Conservation (phyloP, 2,329 filamentous ascomycete species). For the Phoma sp. region DNA sequence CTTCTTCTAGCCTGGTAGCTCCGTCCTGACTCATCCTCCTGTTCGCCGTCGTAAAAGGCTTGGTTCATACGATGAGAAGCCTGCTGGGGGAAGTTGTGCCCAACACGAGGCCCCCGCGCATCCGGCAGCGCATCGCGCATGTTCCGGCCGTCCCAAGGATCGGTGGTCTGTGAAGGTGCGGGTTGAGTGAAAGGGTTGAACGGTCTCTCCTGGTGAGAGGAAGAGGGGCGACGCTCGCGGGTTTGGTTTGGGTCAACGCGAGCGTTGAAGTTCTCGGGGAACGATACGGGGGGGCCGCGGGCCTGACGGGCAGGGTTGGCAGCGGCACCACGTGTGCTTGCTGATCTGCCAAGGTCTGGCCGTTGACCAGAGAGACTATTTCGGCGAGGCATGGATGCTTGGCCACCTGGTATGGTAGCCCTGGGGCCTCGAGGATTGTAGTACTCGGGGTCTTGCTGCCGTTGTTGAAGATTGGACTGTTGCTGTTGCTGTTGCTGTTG, state of each 20-base stretch:
- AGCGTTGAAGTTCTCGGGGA: neutral
- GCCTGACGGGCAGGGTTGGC: neutral
- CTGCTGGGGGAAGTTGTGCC: conserved; percentile 22
- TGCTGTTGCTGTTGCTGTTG: conserved; percentile 9
- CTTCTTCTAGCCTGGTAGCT: neutral
- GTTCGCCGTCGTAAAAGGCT: conserved; percentile 21
- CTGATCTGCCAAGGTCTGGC: neutral
- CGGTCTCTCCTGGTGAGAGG: neutral
- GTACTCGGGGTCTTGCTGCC: conserved; percentile 32
- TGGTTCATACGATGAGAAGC: conserved; percentile 26
- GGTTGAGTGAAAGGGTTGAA: conserved; percentile 23
- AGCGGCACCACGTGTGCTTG: neutral
- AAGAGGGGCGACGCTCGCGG: conserved; percentile 1
- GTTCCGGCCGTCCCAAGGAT: conserved; percentile 36
- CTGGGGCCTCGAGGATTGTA: conserved; percentile 32
- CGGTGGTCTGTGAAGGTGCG: conserved; percentile 1
- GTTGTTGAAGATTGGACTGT: conserved; percentile 21
- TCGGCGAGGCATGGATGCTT: neutral
- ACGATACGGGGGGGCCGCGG: neutral
- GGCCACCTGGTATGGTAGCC: conserved; percentile 14
- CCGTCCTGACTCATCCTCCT: conserved; percentile 17
- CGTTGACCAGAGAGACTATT: conserved; percentile 1
- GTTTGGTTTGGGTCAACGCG: neutral
- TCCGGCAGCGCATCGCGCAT: conserved; percentile 28
- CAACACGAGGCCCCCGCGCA: conserved; percentile 6